These are phyloP conservation scores for Cokeromyces recurvatus DNA, from an alignment of 371 early-diverging fungal species.

Conservation along the genomic window DNA sequence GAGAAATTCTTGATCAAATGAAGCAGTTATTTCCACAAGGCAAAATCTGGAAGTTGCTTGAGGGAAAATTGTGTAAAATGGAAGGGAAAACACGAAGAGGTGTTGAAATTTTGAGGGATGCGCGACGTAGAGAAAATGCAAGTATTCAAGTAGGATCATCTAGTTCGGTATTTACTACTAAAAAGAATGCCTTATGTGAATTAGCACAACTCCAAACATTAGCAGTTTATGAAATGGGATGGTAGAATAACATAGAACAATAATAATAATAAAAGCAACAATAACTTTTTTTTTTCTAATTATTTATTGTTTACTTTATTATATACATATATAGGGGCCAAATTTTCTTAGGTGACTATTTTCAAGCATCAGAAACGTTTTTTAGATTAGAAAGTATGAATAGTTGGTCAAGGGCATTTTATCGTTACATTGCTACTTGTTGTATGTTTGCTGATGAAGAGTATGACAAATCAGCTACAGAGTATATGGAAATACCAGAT, in stretches of 20 bases:
- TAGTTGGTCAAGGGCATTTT: constrained; percentile 49
- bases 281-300: background rate
- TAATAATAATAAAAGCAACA: background rate
- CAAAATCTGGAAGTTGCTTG: constrained; percentile 41
- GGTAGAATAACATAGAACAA: constrained; percentile 31
- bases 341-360: constrained; percentile 47
- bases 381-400: constrained; percentile 46
- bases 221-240: constrained; percentile 48
- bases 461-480: constrained; percentile 42
- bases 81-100: constrained; percentile 39
- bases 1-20: constrained; percentile 34
- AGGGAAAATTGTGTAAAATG: constrained; percentile 44
- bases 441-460: constrained; percentile 50
- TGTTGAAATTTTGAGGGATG: constrained; percentile 39
- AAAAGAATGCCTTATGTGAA: constrained; percentile 12
- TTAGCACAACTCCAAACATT: constrained; percentile 37
- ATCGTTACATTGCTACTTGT: constrained; percentile 50
- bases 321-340: constrained; percentile 31
- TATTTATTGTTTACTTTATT: background rate
- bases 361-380: constrained; percentile 46
- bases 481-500: constrained; percentile 37
- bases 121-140: constrained; percentile 24
- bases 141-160: constrained; percentile 1
- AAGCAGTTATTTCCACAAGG: constrained; percentile 31
- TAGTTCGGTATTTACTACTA: background rate